Evolutionary conservation across 148 eudicot genomes (phyloP), one percentile per base, ranked within the genome.

Genomic region (Rheum nobile): DNA sequence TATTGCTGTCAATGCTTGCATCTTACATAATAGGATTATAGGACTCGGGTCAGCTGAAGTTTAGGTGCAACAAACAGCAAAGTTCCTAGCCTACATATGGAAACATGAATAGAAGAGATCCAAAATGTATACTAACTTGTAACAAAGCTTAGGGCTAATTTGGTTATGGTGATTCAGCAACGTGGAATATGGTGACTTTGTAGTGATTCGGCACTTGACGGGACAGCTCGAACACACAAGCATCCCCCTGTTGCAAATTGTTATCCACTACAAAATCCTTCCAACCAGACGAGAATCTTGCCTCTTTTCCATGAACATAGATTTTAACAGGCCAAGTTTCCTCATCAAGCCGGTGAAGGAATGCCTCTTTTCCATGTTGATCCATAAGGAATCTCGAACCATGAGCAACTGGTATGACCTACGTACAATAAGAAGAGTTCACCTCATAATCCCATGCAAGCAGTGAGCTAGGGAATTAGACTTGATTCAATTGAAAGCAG

Each of bases 171-270:
- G 39, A 48, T 48, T 44, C 21, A n/a, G 22, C 57, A 3, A 4
- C 6, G 24, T 24, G 22, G 57, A 50, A 50, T 50, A 50, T 50
- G 22, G 57, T 50, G 24, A 50, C 6, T 4, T 50, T 50, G 55
- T 50, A 50, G 13, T 50, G 55, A 50, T 19, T 50, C 1, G 55
- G 55, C 55, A n/a, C 8, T 5, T 50, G 55, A 19, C 1, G 55
- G 43, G 74, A 35, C 72, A 77, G 63, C 75, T 77, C 73, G 39
- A 77, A 77, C 35, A 81, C 29, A 63, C 80, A 81, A 39, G 72
- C 74, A 81, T 77, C 80, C n/a, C 82, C 77, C 21, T n/a, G 41
- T 12, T 31, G 34, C 17, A 73, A 73, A 35, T 24, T 10, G 61
- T 76, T 71, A 11, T 76, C 76, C 38, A 46, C 32, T 34, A 22